These are phyloP conservation scores for Colletotrichum sp. DNA, from an alignment of 2,329 filamentous ascomycete genomes.

Conservation along the genomic window DNA sequence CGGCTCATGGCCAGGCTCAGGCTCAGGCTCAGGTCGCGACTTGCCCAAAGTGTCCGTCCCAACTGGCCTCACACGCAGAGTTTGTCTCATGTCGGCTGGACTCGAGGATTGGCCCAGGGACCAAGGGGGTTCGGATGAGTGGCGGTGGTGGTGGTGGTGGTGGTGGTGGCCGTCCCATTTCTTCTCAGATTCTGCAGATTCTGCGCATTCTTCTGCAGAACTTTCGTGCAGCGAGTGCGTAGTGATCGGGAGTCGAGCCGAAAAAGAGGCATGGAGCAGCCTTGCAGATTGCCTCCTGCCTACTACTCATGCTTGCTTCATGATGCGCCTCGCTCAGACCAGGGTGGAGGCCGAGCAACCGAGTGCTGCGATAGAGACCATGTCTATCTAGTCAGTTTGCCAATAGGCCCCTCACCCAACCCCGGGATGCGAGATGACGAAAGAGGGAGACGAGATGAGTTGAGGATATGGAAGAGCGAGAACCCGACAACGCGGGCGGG, in stretches of 20 bases:
- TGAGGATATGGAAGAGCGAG: background rate
- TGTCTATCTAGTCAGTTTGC: background rate
- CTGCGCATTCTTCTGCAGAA: background rate
- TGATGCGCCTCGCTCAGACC: background rate
- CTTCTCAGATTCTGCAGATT: background rate
- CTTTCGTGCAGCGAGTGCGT: background rate
- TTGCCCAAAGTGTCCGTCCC: constrained; percentile 1
- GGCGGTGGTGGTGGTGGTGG: background rate
- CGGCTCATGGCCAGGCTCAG: background rate
- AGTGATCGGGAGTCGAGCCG: background rate
- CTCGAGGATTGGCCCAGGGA: constrained; percentile 1
- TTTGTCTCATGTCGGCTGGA: constrained; percentile 3
- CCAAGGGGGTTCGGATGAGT: background rate
- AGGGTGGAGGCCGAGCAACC: background rate
- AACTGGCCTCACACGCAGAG: constrained; percentile 1
- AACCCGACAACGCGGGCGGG: background rate
- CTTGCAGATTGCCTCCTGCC: background rate
- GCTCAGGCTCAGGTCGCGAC: background rate
- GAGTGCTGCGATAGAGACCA: background rate
- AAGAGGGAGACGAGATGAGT: background rate
- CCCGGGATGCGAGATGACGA: background rate
- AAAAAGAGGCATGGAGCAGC: background rate
- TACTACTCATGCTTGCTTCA: background rate
- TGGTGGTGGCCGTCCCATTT: background rate
- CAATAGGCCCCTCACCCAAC: background rate